Base-by-base conservation (phyloP, 2,329 filamentous ascomycete species). In the Coleophoma crateriformis region DNA sequence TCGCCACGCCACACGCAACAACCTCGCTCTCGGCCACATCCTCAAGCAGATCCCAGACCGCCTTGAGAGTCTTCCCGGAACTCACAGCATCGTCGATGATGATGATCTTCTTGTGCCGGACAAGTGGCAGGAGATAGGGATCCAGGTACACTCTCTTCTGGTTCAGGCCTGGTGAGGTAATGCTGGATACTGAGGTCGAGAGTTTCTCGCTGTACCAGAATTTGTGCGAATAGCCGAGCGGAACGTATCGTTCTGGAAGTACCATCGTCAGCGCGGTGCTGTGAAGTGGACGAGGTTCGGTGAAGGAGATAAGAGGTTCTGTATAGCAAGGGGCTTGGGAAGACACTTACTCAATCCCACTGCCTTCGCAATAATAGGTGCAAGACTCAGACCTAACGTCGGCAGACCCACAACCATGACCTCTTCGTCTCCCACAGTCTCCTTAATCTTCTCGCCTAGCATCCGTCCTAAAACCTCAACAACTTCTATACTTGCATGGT, bases 51-150 rank as follows among this genome's bases (percentile, higher is more conserved):
- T 63, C 55, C 59, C 60, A 64, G 6, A 51, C 51, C 3, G 54
- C 52, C n/a, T 54, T 50, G 14, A 64, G 44, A 1, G 61, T 64
- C 33, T 52, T 55, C 4, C 60, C 61, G 14, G 58, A 59, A 44
- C 54, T 58, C 4, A 62, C 53, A 15, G 61, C 60, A 51, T 64
- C 61, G 44, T 64, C 60, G 17, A 63, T 54, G 14, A 64, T 57
- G 2, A 59, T 44, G 1, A 50, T 52, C 12, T 44, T 53, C 47
- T 56, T 59, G 1, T 54, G 54, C 17, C 50, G 48, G 2, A 62
- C 22, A 1, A 64, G 43, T 2, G 55, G 48, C 0, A 63, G 42
- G 19, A 55, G 54, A 46, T 59, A 50, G 1, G 60, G 61, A 41
- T 64, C 61, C 2, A 64, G 42, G 32, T 56, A 62, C 0, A 60